phyloP scores from a whole-genome alignment of 306 rosid genomes.

The Cucumis melo region DNA sequence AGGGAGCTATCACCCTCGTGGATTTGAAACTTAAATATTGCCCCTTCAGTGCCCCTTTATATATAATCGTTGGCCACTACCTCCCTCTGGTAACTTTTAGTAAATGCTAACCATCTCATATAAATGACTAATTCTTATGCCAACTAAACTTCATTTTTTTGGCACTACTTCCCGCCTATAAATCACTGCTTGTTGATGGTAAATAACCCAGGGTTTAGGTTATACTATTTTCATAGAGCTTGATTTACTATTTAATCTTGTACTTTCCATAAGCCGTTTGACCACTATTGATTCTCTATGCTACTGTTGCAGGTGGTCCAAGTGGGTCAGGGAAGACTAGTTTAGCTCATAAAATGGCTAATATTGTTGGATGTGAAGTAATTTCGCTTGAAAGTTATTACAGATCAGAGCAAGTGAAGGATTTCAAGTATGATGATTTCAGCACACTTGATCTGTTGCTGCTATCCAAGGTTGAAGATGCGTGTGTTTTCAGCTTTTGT shows the following conservation, averaged over 20 bases:
- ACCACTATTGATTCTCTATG: neutral
- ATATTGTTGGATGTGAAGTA: slow-evolving; percentile 93
- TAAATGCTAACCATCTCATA: neutral
- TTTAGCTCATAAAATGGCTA: slow-evolving; percentile 99
- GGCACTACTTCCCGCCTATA: neutral
- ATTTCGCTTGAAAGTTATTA: slow-evolving; percentile 91
- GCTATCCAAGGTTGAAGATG: slow-evolving; percentile 60
- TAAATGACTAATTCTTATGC: neutral
- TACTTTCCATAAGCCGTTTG: neutral
- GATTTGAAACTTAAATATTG: neutral
- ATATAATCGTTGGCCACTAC: neutral
- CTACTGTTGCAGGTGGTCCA: slow-evolving; percentile 80
- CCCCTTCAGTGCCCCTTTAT: neutral
- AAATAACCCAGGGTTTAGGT: neutral
- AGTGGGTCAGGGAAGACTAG: slow-evolving; percentile 99
- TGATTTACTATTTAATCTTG: slow-evolving; percentile 10
- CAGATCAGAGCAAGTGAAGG: slow-evolving; percentile 71
- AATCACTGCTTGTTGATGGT: neutral
- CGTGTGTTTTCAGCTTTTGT: neutral
- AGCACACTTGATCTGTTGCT: slow-evolving; percentile 68
- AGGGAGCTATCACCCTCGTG: neutral
- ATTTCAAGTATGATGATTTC: slow-evolving; percentile 88
- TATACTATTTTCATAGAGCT: neutral
- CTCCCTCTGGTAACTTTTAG: neutral
- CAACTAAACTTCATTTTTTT: neutral